These are phyloP conservation scores for Zoysia japonica DNA, from an alignment of 176 grass and related monocot genomes.

Conservation along the genomic window DNA sequence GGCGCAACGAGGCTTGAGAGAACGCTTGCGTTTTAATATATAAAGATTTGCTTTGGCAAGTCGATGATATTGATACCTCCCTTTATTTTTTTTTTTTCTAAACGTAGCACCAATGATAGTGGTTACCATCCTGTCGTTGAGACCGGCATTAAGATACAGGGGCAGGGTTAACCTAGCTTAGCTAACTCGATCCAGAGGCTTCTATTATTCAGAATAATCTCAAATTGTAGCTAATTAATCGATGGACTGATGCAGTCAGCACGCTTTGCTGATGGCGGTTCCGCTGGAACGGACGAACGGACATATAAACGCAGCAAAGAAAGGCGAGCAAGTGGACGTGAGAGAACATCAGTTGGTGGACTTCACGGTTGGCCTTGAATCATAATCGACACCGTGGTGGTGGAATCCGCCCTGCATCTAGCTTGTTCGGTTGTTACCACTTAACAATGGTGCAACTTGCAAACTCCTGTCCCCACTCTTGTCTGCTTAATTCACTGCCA, in stretches of 20 bases:
- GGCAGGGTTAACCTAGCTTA: background rate
- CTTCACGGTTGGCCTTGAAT: constrained; percentile 24
- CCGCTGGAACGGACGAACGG: background rate
- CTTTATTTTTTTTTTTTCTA: background rate
- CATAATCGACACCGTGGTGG: constrained; percentile 15
- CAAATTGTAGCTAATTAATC: background rate
- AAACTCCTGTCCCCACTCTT: background rate
- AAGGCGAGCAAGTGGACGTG: background rate
- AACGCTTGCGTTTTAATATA: no score
- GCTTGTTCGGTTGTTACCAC: background rate
- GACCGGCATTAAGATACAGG: background rate
- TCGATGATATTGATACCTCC: background rate
- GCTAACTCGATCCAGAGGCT: background rate
- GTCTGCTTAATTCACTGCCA: constrained; percentile 9
- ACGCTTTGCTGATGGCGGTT: background rate
- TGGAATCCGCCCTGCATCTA: constrained; percentile 28
- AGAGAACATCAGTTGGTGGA: constrained; percentile 11
- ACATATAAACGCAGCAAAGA: background rate
- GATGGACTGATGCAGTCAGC: background rate
- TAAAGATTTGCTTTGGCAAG: background rate
- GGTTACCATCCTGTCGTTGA: background rate
- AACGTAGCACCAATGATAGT: background rate
- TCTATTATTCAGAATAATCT: background rate
- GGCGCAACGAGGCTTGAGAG: no score
- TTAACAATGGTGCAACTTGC: constrained; percentile 26